These are phyloP conservation scores for Elaphomyces granulatus DNA, from an alignment of 495 filamentous ascomycete genomes.

Conservation along the genomic window DNA sequence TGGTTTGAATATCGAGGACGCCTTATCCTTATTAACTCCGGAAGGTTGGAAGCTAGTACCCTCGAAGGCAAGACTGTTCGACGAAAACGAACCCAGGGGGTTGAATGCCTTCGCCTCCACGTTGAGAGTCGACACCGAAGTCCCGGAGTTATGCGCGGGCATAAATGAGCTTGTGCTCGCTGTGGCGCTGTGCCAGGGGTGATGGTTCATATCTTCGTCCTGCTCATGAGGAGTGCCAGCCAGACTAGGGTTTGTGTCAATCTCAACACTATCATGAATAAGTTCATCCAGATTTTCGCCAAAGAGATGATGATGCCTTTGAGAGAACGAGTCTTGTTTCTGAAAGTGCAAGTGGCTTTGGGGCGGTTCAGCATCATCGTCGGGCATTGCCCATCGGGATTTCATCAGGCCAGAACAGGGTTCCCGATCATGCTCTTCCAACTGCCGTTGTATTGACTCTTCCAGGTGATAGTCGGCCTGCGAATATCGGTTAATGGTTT, in stretches of 20 bases:
- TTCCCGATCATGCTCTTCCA: constrained; percentile 48
- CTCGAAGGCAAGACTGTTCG: constrained; percentile 42
- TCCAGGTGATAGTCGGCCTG: constrained; percentile 60
- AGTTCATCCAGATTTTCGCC: constrained; percentile 17
- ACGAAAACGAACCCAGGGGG: constrained; percentile 45
- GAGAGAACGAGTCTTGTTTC: constrained; percentile 25
- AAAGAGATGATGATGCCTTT: constrained; percentile 14
- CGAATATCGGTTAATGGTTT: constrained; percentile 59
- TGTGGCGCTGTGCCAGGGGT: constrained; percentile 28
- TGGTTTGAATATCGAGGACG: constrained; percentile 16
- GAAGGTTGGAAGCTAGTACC: constrained; percentile 40
- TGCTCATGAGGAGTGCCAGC: constrained; percentile 44
- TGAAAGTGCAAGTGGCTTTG: constrained; percentile 9
- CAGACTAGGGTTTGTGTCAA: constrained; percentile 65
- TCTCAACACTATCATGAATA: constrained; percentile 47
- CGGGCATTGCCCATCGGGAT: constrained; percentile 27
- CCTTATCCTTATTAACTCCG: constrained; percentile 12
- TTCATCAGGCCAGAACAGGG: constrained; percentile 22
- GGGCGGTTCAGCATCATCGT: constrained; percentile 8
- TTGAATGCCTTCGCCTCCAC: constrained; percentile 82
- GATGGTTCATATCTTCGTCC: constrained; percentile 18
- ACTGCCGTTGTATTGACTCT: constrained; percentile 52
- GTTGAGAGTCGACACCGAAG: constrained; percentile 67
- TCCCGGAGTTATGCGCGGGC: constrained; percentile 42
- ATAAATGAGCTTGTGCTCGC: constrained; percentile 25